A percentile compares a stretch with the other conserved stretches of the same genome.
Evolutionary conservation across 2,329 filamentous ascomycete species (phyloP).

Genomic region (Aspergillus fijiensis): DNA sequence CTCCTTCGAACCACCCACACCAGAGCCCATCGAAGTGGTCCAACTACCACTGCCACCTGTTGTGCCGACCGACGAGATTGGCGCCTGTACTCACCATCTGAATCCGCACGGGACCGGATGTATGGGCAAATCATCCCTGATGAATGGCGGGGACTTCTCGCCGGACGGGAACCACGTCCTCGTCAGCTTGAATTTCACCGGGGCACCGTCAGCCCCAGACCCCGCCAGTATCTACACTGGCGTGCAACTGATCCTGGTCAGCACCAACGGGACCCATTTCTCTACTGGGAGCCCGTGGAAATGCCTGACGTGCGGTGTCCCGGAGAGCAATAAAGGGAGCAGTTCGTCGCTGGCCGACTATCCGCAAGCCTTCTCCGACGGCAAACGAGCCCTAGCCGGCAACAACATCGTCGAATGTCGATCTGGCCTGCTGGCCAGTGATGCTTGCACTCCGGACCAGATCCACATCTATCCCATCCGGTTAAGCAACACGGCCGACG

Average conservation of each 20-base stretch:
- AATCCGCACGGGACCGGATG: slow-evolving; percentile 44
- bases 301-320: slow-evolving; percentile 24
- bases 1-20: slow-evolving; percentile 21
- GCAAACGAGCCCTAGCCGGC: slow-evolving; percentile 35
- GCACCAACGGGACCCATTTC: no score
- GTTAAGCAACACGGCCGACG: slow-evolving; percentile 37
- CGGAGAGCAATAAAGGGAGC: slow-evolving; percentile 31
- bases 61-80: slow-evolving; percentile 20
- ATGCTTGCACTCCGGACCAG: slow-evolving; percentile 36
- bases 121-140: slow-evolving; percentile 23
- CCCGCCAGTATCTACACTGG: slow-evolving; percentile 45
- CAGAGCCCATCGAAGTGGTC: slow-evolving; percentile 37
- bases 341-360: slow-evolving; percentile 35
- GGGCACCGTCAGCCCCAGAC: slow-evolving; percentile 43
- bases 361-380: slow-evolving; percentile 46
- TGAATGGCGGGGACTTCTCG: slow-evolving; percentile 40
- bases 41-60: slow-evolving; percentile 43
- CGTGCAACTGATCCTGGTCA: slow-evolving; percentile 37
- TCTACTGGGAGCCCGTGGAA: no score
- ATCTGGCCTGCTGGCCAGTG: slow-evolving; percentile 8
- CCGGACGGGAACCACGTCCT: slow-evolving; percentile 47
- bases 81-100: slow-evolving; percentile 34
- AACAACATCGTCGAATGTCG: slow-evolving; percentile 40
- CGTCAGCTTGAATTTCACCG: slow-evolving; percentile 42
- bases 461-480: slow-evolving; percentile 45